phyloP scores from a whole-genome alignment of 2,329 filamentous ascomycete species.

The Cladosporium halotolerans region DNA sequence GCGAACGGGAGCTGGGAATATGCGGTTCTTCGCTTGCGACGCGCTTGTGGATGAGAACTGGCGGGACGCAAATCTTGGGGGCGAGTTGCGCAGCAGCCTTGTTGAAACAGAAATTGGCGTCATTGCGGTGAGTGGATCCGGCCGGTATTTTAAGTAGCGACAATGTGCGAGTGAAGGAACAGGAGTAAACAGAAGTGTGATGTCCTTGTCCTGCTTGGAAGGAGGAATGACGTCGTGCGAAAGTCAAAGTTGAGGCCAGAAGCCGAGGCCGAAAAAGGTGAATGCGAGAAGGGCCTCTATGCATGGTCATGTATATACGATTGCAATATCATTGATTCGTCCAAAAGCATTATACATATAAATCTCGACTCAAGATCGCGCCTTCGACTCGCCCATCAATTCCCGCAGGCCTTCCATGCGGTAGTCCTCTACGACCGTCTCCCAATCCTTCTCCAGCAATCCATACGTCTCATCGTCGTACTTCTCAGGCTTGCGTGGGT shows the following conservation, averaged over 20 bases:
- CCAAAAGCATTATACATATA: too few relatives aligned
- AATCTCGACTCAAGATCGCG: too few relatives aligned
- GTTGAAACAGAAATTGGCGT: not conserved
- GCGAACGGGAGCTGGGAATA: slow-evolving; percentile 37
- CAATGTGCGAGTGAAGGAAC: too few relatives aligned
- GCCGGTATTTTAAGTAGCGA: too few relatives aligned
- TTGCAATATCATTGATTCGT: too few relatives aligned
- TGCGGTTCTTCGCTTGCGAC: slow-evolving; percentile 27
- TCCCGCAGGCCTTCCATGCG: slow-evolving; percentile 19
- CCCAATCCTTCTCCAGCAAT: slow-evolving; percentile 58
- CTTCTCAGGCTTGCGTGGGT: slow-evolving; percentile 56
- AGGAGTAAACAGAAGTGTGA: too few relatives aligned
- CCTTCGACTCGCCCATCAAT: slow-evolving; percentile 15
- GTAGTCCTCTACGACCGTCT: slow-evolving; percentile 36
- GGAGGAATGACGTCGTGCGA: too few relatives aligned
- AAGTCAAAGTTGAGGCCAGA: too few relatives aligned
- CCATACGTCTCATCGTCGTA: slow-evolving; percentile 56
- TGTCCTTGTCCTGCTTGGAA: too few relatives aligned
- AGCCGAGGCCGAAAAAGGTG: too few relatives aligned
- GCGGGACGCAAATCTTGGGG: slow-evolving; percentile 1
- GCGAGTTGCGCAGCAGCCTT: not conserved
- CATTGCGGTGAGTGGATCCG: not conserved
- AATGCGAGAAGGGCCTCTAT: too few relatives aligned
- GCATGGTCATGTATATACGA: too few relatives aligned
- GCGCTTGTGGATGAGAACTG: slow-evolving; percentile 18